Base-by-base conservation (phyloP, 352 stramenopile species). In the Pythium phragmiticola region DNA sequence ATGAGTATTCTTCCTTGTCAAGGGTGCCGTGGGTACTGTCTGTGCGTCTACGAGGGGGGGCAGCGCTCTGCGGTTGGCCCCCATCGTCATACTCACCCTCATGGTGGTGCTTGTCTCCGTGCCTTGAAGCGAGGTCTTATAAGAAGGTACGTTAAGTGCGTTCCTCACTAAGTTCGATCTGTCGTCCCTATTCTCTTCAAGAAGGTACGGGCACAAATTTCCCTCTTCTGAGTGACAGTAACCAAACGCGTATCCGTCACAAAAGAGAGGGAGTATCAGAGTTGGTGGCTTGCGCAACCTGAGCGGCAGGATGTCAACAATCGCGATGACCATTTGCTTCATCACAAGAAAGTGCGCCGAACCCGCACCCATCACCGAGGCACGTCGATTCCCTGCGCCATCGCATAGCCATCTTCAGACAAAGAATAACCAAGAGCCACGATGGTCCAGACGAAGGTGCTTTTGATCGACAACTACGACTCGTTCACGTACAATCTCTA, bases 401-500 rank as follows among this genome's bases (percentile, higher is more conserved):
- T 21, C 17, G 43, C 36, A 49, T 28, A 39, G 19, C n/a, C 17
- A 13, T 30, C 46, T 52, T 33, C 26, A 30, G 26, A 30, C 19
- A 30, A 16, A 5, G 9, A 26, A 14, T 12, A 26, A 14, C 19
- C 4, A 7, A 33, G 21, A 16, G 17, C 26, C 37, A 66, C 26
- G 43, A 70, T 66, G 57, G 79, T 80, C 67, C 68, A 74, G 48
- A 92, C 78, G 23, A 82, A 80, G 57, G 87, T 95, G 68, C 72
- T 95, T 52, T 75, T 95, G 56, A 90, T 95, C 74, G 87, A 95
- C 77, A 95, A 95, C 72, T 95, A 95, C 58, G 87, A 95, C 80
- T 95, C 87, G 63, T 95, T 95, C 78, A 94, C 85, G 70, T 95
- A 95, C 80, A 95, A 95, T 72, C 82, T 95, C 66, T 94, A 84